Evolutionary conservation across 2,329 filamentous ascomycete genomes (phyloP).

Genomic region (Pseudogymnoascus sp.): DNA sequence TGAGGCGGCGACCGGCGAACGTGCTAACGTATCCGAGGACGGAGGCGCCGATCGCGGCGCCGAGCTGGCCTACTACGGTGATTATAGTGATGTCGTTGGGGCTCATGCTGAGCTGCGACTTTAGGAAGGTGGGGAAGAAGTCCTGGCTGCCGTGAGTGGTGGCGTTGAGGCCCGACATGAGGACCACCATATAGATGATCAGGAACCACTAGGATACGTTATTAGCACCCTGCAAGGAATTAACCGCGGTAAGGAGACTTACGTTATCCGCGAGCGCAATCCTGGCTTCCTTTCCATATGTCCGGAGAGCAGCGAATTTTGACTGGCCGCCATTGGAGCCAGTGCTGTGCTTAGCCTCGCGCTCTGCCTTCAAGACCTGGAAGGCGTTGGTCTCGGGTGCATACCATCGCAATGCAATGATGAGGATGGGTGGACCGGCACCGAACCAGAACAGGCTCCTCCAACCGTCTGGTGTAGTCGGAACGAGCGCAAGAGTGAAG

Average conservation of each 20-base stretch:
- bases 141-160: conserved; percentile 26
- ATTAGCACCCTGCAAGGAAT: too few relatives aligned
- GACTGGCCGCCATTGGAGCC: conserved; percentile 57
- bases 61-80: conserved; percentile 60
- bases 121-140: conserved; percentile 48
- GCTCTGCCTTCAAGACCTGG: conserved; percentile 54
- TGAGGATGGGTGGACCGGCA: conserved; percentile 65
- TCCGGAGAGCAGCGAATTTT: conserved; percentile 53
- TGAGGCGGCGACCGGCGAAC: conserved; percentile 57
- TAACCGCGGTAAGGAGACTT: not conserved
- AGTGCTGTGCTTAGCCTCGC: conserved; percentile 50
- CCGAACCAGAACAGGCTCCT: conserved; percentile 81
- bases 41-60: conserved; percentile 57
- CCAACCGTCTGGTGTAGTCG: conserved; percentile 71
- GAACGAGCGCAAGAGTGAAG: conserved; percentile 56
- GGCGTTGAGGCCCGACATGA: conserved; percentile 86
- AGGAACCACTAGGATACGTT: conserved; percentile 63
- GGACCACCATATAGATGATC: conserved; percentile 68
- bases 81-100: conserved; percentile 48
- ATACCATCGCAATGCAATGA: conserved; percentile 67
- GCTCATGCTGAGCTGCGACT: conserved; percentile 37
- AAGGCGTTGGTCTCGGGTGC: conserved; percentile 72
- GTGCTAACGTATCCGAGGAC: conserved; percentile 56
- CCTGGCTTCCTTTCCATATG: conserved; percentile 66
- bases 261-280: conserved; percentile 54